These are phyloP conservation scores for Metschnikowia proteae DNA, from an alignment of 805 yeast genomes.

Conservation along the genomic window DNA sequence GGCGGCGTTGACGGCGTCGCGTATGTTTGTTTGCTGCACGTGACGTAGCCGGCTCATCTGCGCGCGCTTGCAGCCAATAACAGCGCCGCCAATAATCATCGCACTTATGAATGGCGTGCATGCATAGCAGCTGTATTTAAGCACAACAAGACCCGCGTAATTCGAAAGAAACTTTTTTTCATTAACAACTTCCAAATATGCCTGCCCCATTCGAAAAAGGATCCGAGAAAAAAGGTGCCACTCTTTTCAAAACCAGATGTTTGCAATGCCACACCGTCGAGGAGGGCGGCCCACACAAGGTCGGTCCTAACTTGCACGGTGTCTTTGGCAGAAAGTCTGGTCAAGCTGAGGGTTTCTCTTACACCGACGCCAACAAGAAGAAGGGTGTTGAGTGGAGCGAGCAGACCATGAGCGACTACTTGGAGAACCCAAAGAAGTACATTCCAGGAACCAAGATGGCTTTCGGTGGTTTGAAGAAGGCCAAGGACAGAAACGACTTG, in stretches of 20 bases:
- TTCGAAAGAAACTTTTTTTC: conserved; percentile 1
- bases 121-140: conserved; percentile 12
- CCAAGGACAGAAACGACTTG: conserved; percentile 97
- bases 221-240: conserved; percentile 81
- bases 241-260: conserved; percentile 97
- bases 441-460: conserved; percentile 99
- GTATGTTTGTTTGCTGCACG: not conserved
- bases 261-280: conserved; percentile 98
- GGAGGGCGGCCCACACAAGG: conserved; percentile 95
- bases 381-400: conserved; percentile 87
- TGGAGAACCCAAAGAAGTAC: conserved; percentile 99
- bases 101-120: conserved; percentile 16
- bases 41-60: not conserved
- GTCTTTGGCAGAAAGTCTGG: conserved; percentile 91
- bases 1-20: too few relatives aligned
- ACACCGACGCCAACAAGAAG: conserved; percentile 97
- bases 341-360: conserved; percentile 86
- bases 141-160: conserved; percentile 3
- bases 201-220: conserved; percentile 46
- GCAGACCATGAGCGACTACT: conserved; percentile 89
- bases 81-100: conserved; percentile 13
- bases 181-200: conserved; percentile 21
- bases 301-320: conserved; percentile 98
- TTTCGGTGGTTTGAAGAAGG: conserved; percentile 98
- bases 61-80: conserved; percentile 14